These are phyloP conservation scores for Fragaria vesca DNA, from an alignment of 306 rosid genomes.

Conservation along the genomic window DNA sequence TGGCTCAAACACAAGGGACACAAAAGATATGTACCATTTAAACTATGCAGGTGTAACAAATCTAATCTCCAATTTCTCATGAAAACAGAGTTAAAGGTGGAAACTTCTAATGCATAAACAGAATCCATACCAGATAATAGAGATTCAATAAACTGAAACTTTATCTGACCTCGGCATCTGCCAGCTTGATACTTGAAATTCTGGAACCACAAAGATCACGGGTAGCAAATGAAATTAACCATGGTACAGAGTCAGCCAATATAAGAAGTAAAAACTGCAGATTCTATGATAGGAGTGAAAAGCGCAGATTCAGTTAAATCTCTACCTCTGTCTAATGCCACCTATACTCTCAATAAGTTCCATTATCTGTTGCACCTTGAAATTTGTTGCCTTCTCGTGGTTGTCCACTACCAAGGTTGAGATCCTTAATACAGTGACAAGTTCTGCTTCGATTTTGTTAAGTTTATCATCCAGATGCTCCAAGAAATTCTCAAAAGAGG, in stretches of 20 bases:
- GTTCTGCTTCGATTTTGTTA: constrained; percentile 65
- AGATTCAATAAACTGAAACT: constrained; percentile 28
- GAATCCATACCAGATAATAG: constrained; percentile 33
- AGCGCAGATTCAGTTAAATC: not conserved
- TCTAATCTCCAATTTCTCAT: not conserved
- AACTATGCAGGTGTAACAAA: not conserved
- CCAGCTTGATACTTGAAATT: constrained; percentile 43
- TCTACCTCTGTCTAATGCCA: constrained; percentile 61
- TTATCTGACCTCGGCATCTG: constrained; percentile 41
- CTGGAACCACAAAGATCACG: constrained; percentile 37
- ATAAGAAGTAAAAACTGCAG: not conserved
- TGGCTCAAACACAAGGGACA: not conserved
- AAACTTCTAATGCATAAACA: not conserved
- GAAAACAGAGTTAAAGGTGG: not conserved
- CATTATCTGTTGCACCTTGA: constrained; percentile 60
- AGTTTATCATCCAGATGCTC: constrained; percentile 66
- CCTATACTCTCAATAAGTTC: constrained; percentile 73
- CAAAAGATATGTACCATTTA: not conserved
- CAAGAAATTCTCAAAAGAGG: constrained; percentile 61
- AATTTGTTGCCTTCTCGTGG: constrained; percentile 55
- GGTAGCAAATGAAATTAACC: constrained; percentile 5
- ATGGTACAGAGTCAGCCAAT: not conserved
- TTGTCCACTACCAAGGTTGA: constrained; percentile 55
- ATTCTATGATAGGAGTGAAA: not conserved
- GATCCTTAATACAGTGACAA: constrained; percentile 55